Evolutionary conservation across 441 rosid species (phyloP), one percentile per base, ranked within the genome.

Genomic region (Populus hybrid): DNA sequence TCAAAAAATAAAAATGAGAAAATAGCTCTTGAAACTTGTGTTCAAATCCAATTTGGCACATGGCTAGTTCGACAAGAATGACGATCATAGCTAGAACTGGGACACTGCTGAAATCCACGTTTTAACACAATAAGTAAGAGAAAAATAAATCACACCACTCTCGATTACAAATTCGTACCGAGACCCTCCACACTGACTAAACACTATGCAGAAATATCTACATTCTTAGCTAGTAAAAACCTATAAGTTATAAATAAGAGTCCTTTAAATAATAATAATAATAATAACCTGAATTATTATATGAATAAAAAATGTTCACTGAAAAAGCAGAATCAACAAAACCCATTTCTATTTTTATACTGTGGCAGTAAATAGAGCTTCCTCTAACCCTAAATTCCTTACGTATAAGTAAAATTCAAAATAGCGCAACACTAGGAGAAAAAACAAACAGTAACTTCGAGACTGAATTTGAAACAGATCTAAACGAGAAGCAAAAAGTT

Each of bases 391-490:
- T 50, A 18, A 50, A 50, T 50, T 50, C 59, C 59, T 29, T 50
- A 1, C n/a, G 16, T 50, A 1, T 18, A 50, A 16, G 31, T 50
- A 35, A 35, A 35, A 35, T 4, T 50, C 6, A 5, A 14, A 35
- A 35, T 35, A 35, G 8, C 1, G 16, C 18, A 50, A 14, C 16
- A 50, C n/a, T 2, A 50, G 18, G 16, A 1, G 16, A 50, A 50
- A 29, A 29, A 29, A 45, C 14, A 14, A 45, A 16, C 56, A 50
- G 16, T 0, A 50, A 50, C 59, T 50, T 50, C 10, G 18, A 16
- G 59, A 50, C 59, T 16, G 59, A 23, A 6, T 40, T 70, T 23
- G 40, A 40, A 28, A 21, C 76, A 75, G 80, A 72, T 67, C 73
- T 64, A 40, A 40, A 45, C 59, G 64, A 9, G 4, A 59, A 21